A percentile compares a stretch with the other conserved stretches of the same genome.
These are phyloP conservation scores for Pulveroboletus ravenelii DNA, from an alignment of 768 basidiomycete species.

Conservation along the genomic window DNA sequence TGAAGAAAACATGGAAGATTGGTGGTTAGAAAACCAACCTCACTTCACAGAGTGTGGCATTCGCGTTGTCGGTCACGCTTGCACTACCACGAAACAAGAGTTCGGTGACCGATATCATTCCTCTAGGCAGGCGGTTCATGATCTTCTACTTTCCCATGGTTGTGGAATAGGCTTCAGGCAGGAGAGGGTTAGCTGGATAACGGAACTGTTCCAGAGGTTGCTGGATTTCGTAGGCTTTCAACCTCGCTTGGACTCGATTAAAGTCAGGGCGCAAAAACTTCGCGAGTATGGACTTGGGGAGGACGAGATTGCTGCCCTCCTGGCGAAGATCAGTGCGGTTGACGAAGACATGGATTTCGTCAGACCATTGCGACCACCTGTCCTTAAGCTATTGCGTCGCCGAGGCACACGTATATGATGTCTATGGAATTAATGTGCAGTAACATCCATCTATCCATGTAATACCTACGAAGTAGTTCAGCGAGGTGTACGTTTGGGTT, in stretches of 20 bases:
- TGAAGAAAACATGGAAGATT: constrained; percentile 32
- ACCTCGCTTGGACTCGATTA: constrained; percentile 20
- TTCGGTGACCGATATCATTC: constrained; percentile 23
- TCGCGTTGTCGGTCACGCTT: constrained; percentile 26
- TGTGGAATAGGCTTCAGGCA: constrained; percentile 16
- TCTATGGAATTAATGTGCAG: constrained; percentile 5
- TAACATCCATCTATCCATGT: constrained; percentile 3
- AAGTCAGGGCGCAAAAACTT: constrained; percentile 21
- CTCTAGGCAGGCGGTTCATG: constrained; percentile 21
- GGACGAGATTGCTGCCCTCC: constrained; percentile 15
- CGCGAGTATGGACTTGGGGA: constrained; percentile 25
- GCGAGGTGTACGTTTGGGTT: neutral
- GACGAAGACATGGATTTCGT: constrained; percentile 18
- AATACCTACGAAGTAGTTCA: neutral
- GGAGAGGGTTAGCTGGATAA: constrained; percentile 24
- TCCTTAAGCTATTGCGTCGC: constrained; percentile 9
- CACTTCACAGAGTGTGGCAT: constrained; percentile 23
- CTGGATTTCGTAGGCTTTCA: constrained; percentile 20
- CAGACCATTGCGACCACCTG: constrained; percentile 1
- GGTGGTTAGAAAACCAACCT: constrained; percentile 30
- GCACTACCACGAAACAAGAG: constrained; percentile 31
- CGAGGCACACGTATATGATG: constrained; percentile 7
- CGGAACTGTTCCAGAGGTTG: constrained; percentile 21
- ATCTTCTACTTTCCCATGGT: constrained; percentile 18
- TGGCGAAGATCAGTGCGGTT: constrained; percentile 19